A percentile compares a stretch with the other conserved stretches of the same genome.
These are phyloP conservation scores for Scalesia atractyloides DNA, from an alignment of 129 eudicot genomes.

Conservation along the genomic window DNA sequence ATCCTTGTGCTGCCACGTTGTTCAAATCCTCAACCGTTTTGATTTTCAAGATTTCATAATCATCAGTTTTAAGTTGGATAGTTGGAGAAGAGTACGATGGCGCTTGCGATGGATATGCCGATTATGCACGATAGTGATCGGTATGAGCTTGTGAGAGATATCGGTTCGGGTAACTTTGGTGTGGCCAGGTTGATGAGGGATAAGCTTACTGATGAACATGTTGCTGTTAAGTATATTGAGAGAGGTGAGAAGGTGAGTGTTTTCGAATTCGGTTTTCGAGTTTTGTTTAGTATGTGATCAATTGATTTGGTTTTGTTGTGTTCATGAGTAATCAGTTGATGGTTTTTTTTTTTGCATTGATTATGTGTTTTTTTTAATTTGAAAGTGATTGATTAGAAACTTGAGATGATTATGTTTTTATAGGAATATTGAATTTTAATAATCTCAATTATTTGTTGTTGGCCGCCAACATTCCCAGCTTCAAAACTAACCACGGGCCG, in stretches of 20 bases:
- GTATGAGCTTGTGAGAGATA: slow-evolving; percentile 61
- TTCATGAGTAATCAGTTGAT: not conserved
- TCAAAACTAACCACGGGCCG: too few relatives aligned
- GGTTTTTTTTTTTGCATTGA: not conserved
- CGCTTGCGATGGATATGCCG: slow-evolving; percentile 54
- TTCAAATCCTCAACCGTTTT: slow-evolving; percentile 4
- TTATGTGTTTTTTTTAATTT: not conserved
- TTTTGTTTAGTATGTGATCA: not conserved
- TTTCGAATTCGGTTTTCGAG: not conserved
- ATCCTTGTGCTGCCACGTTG: slow-evolving; percentile 38
- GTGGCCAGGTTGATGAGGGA: slow-evolving; percentile 75
- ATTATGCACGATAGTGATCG: slow-evolving; percentile 74
- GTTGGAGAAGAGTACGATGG: slow-evolving; percentile 18
- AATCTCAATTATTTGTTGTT: too few relatives aligned
- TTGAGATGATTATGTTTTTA: too few relatives aligned
- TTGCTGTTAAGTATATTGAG: slow-evolving; percentile 86
- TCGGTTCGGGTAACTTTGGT: slow-evolving; percentile 64
- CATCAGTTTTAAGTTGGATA: slow-evolving; percentile 11
- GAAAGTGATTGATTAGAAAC: too few relatives aligned
- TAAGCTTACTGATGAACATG: slow-evolving; percentile 61
- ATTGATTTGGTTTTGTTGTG: not conserved
- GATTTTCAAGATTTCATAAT: slow-evolving; percentile 10
- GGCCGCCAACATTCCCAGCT: too few relatives aligned
- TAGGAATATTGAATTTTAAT: too few relatives aligned
- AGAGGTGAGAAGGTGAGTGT: slow-evolving; percentile 76